Conservation (phyloP, 139 green algal genomes). For the Chlamydomonas incerta region DNA sequence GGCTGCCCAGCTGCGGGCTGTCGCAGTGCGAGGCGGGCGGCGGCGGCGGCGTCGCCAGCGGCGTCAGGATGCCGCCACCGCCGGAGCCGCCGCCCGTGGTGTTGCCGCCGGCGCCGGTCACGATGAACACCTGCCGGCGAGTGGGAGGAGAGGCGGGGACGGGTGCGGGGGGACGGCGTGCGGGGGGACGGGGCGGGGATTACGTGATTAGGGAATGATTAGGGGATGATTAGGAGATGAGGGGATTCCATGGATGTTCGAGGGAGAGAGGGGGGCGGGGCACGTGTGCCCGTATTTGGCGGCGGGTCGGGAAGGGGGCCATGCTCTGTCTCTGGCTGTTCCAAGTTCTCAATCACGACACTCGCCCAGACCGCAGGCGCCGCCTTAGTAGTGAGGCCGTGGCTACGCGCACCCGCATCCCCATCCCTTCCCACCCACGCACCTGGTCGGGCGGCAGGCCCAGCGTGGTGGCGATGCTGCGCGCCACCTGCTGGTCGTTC, state of each 20-base stretch:
- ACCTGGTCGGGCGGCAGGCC: background rate
- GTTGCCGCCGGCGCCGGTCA: conserved; percentile 2
- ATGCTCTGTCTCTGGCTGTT: too few species aligned
- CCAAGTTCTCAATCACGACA: too few species aligned
- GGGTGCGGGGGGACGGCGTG: too few species aligned
- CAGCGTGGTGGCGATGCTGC: background rate
- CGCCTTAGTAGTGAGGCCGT: background rate
- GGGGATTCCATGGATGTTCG: too few species aligned
- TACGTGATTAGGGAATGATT: too few species aligned
- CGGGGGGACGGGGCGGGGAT: too few species aligned
- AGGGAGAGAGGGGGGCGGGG: too few species aligned
- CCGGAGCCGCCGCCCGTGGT: background rate
- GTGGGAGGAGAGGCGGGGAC: too few species aligned
- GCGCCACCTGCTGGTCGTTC: conserved; percentile 13
- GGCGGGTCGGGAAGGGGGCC: too few species aligned
- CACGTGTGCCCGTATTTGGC: too few species aligned
- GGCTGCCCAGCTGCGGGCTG: conserved; percentile 6
- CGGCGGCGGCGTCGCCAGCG: conserved; percentile 2
- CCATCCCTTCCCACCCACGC: background rate
- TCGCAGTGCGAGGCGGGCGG: background rate
- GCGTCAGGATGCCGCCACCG: background rate
- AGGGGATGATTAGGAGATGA: background rate
- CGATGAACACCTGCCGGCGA: conserved; percentile 6
- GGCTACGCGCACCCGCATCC: background rate
- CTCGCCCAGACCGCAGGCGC: too few species aligned